phyloP scores from a whole-genome alignment of 1,139 yeast species.

The Yamadazyma triangularis region DNA sequence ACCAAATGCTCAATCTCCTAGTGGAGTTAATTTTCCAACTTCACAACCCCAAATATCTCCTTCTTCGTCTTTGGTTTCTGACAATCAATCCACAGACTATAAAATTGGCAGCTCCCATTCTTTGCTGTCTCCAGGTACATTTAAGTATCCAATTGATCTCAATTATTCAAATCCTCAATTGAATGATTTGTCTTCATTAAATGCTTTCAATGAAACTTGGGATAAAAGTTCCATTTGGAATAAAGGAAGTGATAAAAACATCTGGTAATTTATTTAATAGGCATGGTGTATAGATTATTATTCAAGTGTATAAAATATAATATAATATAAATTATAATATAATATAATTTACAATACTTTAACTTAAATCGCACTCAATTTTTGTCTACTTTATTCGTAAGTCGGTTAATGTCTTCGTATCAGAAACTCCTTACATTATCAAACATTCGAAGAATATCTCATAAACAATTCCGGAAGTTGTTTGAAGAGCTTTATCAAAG shows the following conservation, averaged over 20 bases:
- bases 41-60: background rate
- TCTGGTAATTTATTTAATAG: slow-evolving; percentile 10
- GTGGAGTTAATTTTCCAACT: background rate
- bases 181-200: background rate
- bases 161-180: slow-evolving; percentile 4
- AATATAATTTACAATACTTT: no score
- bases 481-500: slow-evolving; percentile 15
- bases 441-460: slow-evolving; percentile 11
- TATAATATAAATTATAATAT: no score
- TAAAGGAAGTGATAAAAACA: slow-evolving; percentile 9
- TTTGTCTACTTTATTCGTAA: no score
- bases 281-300: background rate
- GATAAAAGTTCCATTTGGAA: slow-evolving; percentile 12
- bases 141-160: slow-evolving; percentile 7
- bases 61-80: background rate
- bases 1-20: background rate
- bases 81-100: background rate
- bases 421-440: slow-evolving; percentile 14
- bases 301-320: no score
- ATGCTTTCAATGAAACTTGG: slow-evolving; percentile 2
- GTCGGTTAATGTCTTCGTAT: no score
- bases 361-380: no score
- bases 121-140: slow-evolving; percentile 4
- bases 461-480: slow-evolving; percentile 15
- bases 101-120: slow-evolving; percentile 8